Evolutionary conservation across 2,329 filamentous ascomycete species (phyloP).

Genomic region (Annulohypoxylon truncatum): DNA sequence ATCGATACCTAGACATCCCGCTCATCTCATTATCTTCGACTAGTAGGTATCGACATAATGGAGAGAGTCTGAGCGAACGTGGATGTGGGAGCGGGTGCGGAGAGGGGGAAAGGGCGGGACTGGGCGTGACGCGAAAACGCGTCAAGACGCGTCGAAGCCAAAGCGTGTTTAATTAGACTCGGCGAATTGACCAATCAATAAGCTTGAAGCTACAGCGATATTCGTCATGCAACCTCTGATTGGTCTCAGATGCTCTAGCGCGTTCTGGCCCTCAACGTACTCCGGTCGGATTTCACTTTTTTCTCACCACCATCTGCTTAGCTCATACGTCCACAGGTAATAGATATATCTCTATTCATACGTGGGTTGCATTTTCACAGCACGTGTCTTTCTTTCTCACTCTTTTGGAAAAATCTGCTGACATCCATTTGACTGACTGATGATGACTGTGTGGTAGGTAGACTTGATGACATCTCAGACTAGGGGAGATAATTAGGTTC

Average conservation of each 20-base stretch:
- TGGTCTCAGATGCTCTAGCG: conserved; percentile 9
- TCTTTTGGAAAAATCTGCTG: not conserved
- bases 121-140: conserved; percentile 21
- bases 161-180: conserved; percentile 41
- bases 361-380: conserved; percentile 8
- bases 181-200: conserved; percentile 34
- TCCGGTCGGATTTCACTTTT: conserved; percentile 25
- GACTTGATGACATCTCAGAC: not conserved
- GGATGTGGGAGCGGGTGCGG: conserved; percentile 1
- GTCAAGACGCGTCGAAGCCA: conserved; percentile 36
- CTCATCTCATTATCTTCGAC: conserved; percentile 15
- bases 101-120: conserved; percentile 10
- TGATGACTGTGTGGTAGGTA: not conserved
- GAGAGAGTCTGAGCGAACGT: not conserved
- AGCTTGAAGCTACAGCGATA: conserved; percentile 1
- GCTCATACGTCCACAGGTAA: conserved; percentile 4
- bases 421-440: conserved; percentile 1
- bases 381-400: conserved; percentile 14
- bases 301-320: conserved; percentile 18
- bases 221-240: conserved; percentile 28
- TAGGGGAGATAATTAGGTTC: not conserved
- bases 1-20: conserved; percentile 25
- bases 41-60: conserved; percentile 11
- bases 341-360: not conserved
- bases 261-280: conserved; percentile 27